Evolutionary conservation across 768 basidiomycete species (phyloP), one percentile per base, ranked within the genome.

Genomic region (Auricularia sp.): DNA sequence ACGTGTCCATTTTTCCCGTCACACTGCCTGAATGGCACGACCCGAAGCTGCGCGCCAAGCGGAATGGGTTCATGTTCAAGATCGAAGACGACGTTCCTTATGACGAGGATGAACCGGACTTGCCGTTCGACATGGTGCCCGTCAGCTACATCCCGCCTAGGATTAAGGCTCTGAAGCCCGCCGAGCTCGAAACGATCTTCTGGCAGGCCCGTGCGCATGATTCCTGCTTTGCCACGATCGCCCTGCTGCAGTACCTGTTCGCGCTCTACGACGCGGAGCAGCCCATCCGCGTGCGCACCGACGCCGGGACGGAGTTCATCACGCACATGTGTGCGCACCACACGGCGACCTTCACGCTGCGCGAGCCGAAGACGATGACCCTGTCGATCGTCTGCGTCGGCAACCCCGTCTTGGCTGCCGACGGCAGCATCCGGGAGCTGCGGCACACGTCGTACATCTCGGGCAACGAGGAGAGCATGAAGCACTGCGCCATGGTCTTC

Each of bases 181-280:
- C 11, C 6, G 51, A 68, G 21, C 29, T 71, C 14, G 70, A 71
- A 53, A 70, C 68, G 3, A 67, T 70, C 29, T 71, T 63, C 56
- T 70, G 66, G 65, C 67, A 71, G 65, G 68, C 63, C 21, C 51
- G 70, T 2, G 68, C 61, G 0, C 69, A 70, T 58, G 70, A 71
- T 54, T 65, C 65, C 1, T 71, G 70, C 62, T 71, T 62, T 61
- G 63, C 42, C 23, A 58, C 65, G 3, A 64, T 68, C 62, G 58
- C 61, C 3, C 65, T 71, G 53, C 36, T 69, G 4, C 70, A 71
- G 61, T 64, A 68, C 56, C 67, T 71, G 14, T 66, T 70, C 59
- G 68, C 66, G 36, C 63, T 70, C 7, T 71, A 58, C 60, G 58
- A 64, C 2, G 8, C 1, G 10, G 39, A 29, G 14, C 54, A 61